A percentile compares a stretch with the other conserved stretches of the same genome.
These are phyloP conservation scores for Aureobasidium leucospermi DNA, from an alignment of 2,329 filamentous ascomycete species.

Conservation along the genomic window DNA sequence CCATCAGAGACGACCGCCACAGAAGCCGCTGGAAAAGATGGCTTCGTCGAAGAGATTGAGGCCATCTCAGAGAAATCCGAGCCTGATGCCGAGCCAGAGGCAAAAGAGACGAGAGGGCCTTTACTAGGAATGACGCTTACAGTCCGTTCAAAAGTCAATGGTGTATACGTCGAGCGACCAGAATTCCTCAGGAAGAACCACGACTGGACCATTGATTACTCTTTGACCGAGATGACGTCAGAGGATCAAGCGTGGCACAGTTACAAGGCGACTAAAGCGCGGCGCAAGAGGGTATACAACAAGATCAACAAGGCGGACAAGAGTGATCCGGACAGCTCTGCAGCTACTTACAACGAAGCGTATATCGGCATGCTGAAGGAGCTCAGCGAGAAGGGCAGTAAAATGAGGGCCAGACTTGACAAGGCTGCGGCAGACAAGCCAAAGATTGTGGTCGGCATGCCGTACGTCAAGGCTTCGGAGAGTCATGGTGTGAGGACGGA, in stretches of 20 bases:
- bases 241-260: slow-evolving; percentile 39
- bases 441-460: slow-evolving; percentile 25
- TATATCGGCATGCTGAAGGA: slow-evolving; percentile 39
- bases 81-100: neutral
- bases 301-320: slow-evolving; percentile 31
- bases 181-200: slow-evolving; percentile 37
- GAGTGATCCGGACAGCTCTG: slow-evolving; percentile 18
- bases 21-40: neutral
- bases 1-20: neutral
- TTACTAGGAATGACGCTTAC: slow-evolving; percentile 66
- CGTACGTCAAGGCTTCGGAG: neutral
- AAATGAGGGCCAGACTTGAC: slow-evolving; percentile 51
- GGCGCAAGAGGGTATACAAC: slow-evolving; percentile 45
- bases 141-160: slow-evolving; percentile 66
- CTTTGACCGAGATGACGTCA: slow-evolving; percentile 54
- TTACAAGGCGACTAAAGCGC: slow-evolving; percentile 50
- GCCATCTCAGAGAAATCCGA: neutral
- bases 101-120: slow-evolving; percentile 22
- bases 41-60: neutral
- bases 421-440: slow-evolving; percentile 42
- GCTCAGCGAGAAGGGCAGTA: slow-evolving; percentile 49
- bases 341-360: slow-evolving; percentile 17
- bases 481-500: neutral
- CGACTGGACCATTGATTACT: slow-evolving; percentile 72
- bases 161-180: slow-evolving; percentile 55